Evolutionary conservation across 257 asterid species (phyloP), one percentile per base, ranked within the genome.

Genomic region (Pogostemon cablin): DNA sequence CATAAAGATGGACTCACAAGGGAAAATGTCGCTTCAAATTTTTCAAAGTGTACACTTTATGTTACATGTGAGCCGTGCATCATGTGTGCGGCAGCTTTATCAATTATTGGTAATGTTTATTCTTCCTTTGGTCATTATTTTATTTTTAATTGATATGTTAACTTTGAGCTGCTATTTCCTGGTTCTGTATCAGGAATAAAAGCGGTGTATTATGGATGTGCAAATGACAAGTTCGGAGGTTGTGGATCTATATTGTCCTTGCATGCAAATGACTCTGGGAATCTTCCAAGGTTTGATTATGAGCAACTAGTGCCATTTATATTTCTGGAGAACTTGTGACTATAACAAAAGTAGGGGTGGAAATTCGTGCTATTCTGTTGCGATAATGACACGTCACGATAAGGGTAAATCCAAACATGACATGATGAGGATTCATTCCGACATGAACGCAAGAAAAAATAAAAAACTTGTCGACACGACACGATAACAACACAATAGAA

Each of bases 51-150:
- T 84, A 74, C 63, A 12, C 92, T 93, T 42, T 91, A 89, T 70
- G 98, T 91, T 60, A 93, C 98, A 34, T 91, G 98, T 64, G 99
- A 93, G 81, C 99, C 98, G 9, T 95, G 96, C 72, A 89, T 95
- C 84, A 95, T 87, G 98, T 95, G 99, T 62, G 98, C 98, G 53
- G 83, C 95, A 17, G 96, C 95, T 54, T 78, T 91, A 61, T 89
- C 99, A 12, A 82, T 86, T 50, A 86, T 86, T 70, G 97, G 98
- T 85, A 82, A 82, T 65, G 81, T 50, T 55, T 20, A 57, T 35
- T 69, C 42, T 67, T 52, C 46, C 41, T 65, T 64, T 64, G 62
- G 71, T 44, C 43, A 49, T 43, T 71, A n/a, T 53, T 47, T 77
- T 74, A 41, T 54, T 65, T n/a, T 54, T 66, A 59, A 32, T 69